Base-by-base conservation (phyloP, 768 basidiomycete genomes). In the Phaeolepiota aurea region DNA sequence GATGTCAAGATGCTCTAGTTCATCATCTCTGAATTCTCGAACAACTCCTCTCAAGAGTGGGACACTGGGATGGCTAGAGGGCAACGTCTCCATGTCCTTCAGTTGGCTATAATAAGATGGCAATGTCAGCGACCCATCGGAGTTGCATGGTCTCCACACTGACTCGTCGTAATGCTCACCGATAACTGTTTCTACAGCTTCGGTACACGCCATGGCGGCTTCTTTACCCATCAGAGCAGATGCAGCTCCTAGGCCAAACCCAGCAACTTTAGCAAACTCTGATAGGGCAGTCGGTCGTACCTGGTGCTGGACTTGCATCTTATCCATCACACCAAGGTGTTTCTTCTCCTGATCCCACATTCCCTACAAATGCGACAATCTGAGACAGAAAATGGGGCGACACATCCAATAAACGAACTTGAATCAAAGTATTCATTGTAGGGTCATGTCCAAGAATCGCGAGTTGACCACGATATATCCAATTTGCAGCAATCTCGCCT, bases 291-390 rank as follows among this genome's bases (percentile, higher is more conserved):
- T 94, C 15, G 93, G 93, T 28, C 93, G 76, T 25, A 89, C 71
- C 18, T 68, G 69, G 56, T 97, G 90, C 57, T 98, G 92, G 2
- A 73, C 49, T 49, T 87, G 87, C 14, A 98, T 62, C 52, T 78
- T 82, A 54, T 92, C 77, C 80, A 94, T 88, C 21, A 91, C 87
- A 0, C 64, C 54, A 10, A 98, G 68, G 59, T 98, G 93, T 56
- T 87, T 89, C 64, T 85, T 87, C 61, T 98, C 93, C 56, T 90
- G 90, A 22, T 89, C 79, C 91, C 92, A 97, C 93, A 98, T 98
- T 44, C 87, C 84, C 92, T 97, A 40, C 3, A 13, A 3, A 14
- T n/a, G n/a, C n/a, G n/a, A n/a, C n/a, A 22, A n/a, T 12, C 9
- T 32, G 31, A 12, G 23, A 18, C 14, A 5, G 23, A 12, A 5